These are phyloP conservation scores for Croton setiger DNA, from an alignment of 441 rosid genomes.

Conservation along the genomic window DNA sequence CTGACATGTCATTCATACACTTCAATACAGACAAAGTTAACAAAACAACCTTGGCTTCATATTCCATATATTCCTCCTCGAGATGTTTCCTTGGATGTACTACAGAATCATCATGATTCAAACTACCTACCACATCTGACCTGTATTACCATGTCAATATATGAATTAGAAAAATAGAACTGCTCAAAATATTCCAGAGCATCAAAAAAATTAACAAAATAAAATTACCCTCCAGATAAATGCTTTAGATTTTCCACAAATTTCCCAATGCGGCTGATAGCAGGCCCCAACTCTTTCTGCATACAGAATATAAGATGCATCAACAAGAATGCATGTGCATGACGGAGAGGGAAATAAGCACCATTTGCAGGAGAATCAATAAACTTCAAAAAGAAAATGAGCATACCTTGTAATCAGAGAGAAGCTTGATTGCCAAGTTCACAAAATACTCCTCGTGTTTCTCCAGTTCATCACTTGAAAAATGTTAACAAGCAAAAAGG, in stretches of 20 bases:
- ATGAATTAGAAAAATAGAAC: constrained; percentile 15
- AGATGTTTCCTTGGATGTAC: constrained; percentile 77
- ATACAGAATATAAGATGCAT: constrained; percentile 18
- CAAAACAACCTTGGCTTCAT: constrained; percentile 74
- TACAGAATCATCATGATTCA: constrained; percentile 46
- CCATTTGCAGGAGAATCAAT: constrained; percentile 6
- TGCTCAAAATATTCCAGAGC: constrained; percentile 17
- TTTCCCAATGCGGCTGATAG: constrained; percentile 60
- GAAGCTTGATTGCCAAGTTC: constrained; percentile 63
- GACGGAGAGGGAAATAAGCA: constrained; percentile 8
- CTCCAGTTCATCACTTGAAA: constrained; percentile 77
- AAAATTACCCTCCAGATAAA: constrained; percentile 71
- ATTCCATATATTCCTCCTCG: constrained; percentile 88
- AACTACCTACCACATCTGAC: constrained; percentile 41
- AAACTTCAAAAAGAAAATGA: constrained; percentile 9
- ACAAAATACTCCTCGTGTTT: constrained; percentile 76
- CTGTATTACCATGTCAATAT: constrained; percentile 41
- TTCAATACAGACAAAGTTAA: not conserved
- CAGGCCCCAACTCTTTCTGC: constrained; percentile 85
- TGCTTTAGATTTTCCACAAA: constrained; percentile 88
- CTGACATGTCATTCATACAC: not conserved
- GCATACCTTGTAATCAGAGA: constrained; percentile 71
- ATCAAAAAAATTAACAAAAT: constrained; percentile 8
- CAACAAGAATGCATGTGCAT: constrained; percentile 3
- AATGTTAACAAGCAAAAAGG: constrained; percentile 25